These are phyloP conservation scores for Lachancea lanzarotensis DNA, from an alignment of 805 yeast species.

Conservation along the genomic window DNA sequence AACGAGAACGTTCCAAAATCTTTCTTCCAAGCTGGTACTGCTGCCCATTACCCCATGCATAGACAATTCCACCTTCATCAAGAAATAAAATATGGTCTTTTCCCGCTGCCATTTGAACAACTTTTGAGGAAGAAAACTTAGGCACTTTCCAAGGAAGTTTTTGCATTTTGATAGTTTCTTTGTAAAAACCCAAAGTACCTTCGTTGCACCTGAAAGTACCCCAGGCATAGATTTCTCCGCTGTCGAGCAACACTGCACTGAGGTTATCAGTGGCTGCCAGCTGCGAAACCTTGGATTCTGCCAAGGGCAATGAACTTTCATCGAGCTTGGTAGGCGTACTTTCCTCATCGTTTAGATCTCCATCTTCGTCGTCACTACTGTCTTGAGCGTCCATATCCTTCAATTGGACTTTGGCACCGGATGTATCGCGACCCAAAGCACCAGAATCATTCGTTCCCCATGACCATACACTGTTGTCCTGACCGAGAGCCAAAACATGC, in stretches of 20 bases:
- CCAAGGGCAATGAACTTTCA: constrained; percentile 49
- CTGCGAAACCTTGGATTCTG: constrained; percentile 53
- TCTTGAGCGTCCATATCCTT: constrained; percentile 59
- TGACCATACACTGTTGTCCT: constrained; percentile 78
- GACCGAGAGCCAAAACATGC: constrained; percentile 81
- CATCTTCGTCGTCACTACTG: constrained; percentile 62
- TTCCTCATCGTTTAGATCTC: constrained; percentile 81
- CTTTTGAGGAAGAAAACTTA: constrained; percentile 40
- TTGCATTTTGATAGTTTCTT: constrained; percentile 58
- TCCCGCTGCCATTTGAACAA: constrained; percentile 83
- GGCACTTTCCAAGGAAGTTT: constrained; percentile 56
- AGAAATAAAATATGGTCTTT: constrained; percentile 87
- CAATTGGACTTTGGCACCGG: constrained; percentile 54
- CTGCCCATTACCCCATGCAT: constrained; percentile 97
- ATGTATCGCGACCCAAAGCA: constrained; percentile 83
- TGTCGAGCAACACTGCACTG: constrained; percentile 69
- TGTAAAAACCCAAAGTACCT: constrained; percentile 76
- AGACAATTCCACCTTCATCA: constrained; percentile 78
- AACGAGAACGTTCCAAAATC: constrained; percentile 70
- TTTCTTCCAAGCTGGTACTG: constrained; percentile 87
- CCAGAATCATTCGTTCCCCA: constrained; percentile 97
- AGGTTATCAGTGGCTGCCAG: constrained; percentile 89
- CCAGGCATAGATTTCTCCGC: constrained; percentile 94
- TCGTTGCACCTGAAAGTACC: constrained; percentile 94
- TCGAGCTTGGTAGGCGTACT: constrained; percentile 76